Percentiles rank a stretch among this genome's conserved stretches.
These are phyloP conservation scores for Lunularia cruciata DNA, from an alignment of 225 moss, liverwort and hornwort species.

Conservation along the genomic window DNA sequence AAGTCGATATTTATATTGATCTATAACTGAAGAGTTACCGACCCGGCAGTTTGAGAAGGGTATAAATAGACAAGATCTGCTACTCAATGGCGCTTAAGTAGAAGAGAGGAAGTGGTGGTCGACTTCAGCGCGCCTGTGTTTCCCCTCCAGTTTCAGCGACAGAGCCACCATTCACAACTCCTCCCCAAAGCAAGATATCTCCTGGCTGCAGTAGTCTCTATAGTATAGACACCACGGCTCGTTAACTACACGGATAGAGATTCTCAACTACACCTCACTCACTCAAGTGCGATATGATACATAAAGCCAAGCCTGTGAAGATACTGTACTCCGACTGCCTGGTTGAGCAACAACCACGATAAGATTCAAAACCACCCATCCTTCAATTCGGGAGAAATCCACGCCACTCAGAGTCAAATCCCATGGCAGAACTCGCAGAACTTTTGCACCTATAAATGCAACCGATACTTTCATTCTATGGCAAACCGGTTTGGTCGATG, in stretches of 20 bases:
- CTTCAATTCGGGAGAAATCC: neutral
- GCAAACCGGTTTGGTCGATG: neutral
- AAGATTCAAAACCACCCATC: too few species aligned
- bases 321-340: neutral
- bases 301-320: constrained; percentile 3
- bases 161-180: constrained; percentile 9
- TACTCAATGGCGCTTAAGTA: neutral
- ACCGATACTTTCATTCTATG: neutral
- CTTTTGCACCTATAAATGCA: too few species aligned
- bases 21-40: too few species aligned
- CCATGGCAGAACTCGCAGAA: neutral
- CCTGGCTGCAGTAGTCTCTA: constrained; percentile 4
- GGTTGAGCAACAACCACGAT: neutral
- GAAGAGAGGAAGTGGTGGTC: neutral
- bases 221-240: neutral
- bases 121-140: neutral
- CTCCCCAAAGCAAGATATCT: neutral
- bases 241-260: neutral
- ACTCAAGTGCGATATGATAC: neutral
- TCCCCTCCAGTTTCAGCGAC: neutral
- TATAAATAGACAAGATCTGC: neutral
- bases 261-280: neutral
- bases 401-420: neutral
- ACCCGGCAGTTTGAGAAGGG: neutral
- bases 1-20: too few species aligned